Evolutionary conservation across 768 basidiomycete species (phyloP), one percentile per base, ranked within the genome.

Genomic region (Kondoa malvinella): DNA sequence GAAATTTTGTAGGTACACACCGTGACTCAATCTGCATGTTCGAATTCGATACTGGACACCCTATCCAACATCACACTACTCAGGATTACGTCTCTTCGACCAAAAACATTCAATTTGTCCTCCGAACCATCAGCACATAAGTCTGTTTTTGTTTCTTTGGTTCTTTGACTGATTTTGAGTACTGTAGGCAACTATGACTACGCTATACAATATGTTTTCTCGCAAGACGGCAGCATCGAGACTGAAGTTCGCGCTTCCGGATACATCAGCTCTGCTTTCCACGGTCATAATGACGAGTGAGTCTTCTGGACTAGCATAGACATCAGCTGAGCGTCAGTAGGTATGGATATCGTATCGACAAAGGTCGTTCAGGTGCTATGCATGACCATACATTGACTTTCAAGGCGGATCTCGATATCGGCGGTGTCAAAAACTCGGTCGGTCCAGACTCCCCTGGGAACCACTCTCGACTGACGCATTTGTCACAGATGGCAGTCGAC

Each of bases 271-370:
- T 50, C 66, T 8, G 73, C 69, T 26, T 70, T 34, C 26, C 66
- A 32, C 21, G 68, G 68, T 12, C 59, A 66, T 25, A 73, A 72
- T 66, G 68, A 65, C 3, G 70, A 70, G 1, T n/a, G n/a, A n/a
- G n/a, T n/a, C n/a, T n/a, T n/a, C n/a, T n/a, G n/a, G n/a, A n/a
- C n/a, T n/a, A n/a, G n/a, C n/a, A n/a, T n/a, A n/a, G n/a, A n/a
- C n/a, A n/a, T n/a, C n/a, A n/a, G n/a, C n/a, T n/a, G n/a, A n/a
- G n/a, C n/a, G n/a, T n/a, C n/a, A n/a, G n/a, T n/a, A n/a, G n/a
- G n/a, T 76, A 73, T 64, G 75, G 74, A 4, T 75, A 75, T 69
- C 66, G 71, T 2, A 74, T 76, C 50, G 71, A 75, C 64, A 72
- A 74, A 32, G 71, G 66, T 0, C 69, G 73, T 4, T 69, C 66